Conservation (phyloP, 1,139 yeast species). For the Hanseniaspora uvarum region DNA sequence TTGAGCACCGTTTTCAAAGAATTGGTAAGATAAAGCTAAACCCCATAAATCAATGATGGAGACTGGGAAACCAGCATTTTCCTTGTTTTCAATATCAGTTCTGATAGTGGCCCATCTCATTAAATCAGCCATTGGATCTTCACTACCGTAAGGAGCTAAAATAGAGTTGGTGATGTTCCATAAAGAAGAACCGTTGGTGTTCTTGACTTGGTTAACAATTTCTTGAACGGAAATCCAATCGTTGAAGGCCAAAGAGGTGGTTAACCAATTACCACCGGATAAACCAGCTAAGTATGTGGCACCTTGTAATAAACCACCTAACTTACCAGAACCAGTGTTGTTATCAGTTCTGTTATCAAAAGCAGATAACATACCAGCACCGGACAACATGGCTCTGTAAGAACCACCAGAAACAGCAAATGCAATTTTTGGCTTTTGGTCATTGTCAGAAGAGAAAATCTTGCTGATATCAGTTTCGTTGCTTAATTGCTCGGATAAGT, state of each 20-base stretch:
- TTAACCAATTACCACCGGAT: constrained; percentile 82
- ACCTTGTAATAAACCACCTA: constrained; percentile 70
- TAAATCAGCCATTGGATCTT: constrained; percentile 40
- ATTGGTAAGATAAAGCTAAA: constrained; percentile 58
- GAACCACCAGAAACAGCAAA: constrained; percentile 88
- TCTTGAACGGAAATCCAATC: constrained; percentile 67
- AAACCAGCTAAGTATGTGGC: constrained; percentile 68
- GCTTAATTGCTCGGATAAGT: constrained; percentile 48
- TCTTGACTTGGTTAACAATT: constrained; percentile 36
- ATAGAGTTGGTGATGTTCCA: constrained; percentile 54
- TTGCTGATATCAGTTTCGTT: constrained; percentile 30
- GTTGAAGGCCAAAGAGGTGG: constrained; percentile 69
- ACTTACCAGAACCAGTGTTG: constrained; percentile 43
- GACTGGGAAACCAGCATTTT: constrained; percentile 56
- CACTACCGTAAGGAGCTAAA: constrained; percentile 43
- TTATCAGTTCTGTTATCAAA: constrained; percentile 62
- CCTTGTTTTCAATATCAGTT: constrained; percentile 39
- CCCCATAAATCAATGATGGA: constrained; percentile 77
- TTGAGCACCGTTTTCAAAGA: constrained; percentile 53
- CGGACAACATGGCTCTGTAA: constrained; percentile 77
- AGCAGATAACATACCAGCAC: constrained; percentile 82
- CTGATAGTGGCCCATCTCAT: constrained; percentile 43
- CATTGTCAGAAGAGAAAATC: constrained; percentile 29
- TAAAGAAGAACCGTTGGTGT: constrained; percentile 41
- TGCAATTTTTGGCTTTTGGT: constrained; percentile 38